A percentile compares a stretch with the other conserved stretches of the same genome.
phyloP scores from a whole-genome alignment of 2,329 filamentous ascomycete species.

The Diaporthe sp. region DNA sequence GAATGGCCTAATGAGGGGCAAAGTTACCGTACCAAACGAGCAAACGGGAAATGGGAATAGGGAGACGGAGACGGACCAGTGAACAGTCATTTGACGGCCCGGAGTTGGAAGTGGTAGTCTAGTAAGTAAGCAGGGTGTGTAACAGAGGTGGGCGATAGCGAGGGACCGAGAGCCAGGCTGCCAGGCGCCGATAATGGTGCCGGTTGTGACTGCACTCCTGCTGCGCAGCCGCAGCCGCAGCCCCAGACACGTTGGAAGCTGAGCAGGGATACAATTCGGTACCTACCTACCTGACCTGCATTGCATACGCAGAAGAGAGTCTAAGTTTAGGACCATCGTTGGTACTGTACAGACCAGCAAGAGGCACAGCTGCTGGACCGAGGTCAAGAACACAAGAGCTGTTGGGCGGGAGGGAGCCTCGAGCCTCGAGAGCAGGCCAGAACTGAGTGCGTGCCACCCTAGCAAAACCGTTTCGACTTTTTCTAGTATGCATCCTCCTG shows the following conservation, averaged over 20 bases:
- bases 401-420: neutral
- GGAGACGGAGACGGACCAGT: conserved; percentile 4
- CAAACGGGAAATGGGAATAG: neutral
- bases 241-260: neutral
- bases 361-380: neutral
- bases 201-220: neutral
- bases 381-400: neutral
- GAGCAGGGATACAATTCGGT: neutral
- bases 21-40: neutral
- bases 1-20: conserved; percentile 27
- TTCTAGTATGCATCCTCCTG: neutral
- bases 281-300: neutral
- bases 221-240: conserved; percentile 11
- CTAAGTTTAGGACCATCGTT: neutral
- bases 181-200: conserved; percentile 16
- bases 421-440: neutral
- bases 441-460: neutral
- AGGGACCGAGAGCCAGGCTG: conserved; percentile 31
- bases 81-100: neutral
- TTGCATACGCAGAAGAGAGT: neutral
- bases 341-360: neutral
- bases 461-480: neutral
- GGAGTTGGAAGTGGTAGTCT: neutral
- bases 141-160: conserved; percentile 21
- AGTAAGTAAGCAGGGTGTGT: neutral